Evolutionary conservation across 768 basidiomycete genomes (phyloP), one percentile per base, ranked within the genome.

Genomic region (Termitomyces bulborhizus): DNA sequence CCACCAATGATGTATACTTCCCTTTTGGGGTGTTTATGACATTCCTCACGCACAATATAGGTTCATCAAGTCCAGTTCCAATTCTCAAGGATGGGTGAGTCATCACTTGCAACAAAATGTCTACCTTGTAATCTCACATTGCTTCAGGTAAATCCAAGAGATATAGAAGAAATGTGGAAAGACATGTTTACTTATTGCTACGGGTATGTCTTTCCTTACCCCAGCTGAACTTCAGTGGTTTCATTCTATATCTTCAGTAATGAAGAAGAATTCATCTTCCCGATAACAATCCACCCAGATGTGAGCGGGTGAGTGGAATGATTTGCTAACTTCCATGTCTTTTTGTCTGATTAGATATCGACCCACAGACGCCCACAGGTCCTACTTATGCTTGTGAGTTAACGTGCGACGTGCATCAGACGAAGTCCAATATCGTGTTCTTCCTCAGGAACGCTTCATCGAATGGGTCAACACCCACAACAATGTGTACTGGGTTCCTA

Each of bases 231-330:
- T 43, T 13, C 18, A 31, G 2, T 18, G 4, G 51, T 37, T 13
- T 24, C 52, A 57, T 47, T 37, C 60, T 42, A 41, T 50, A 53
- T 48, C 55, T 27, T 6, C 53, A 81, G 82, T 44, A 83, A 84
- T 58, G 80, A 85, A 66, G 77, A 81, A 60, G 76, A 80, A 65
- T 84, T 86, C 55, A 76, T 84, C n/a, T 85, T 88, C 51, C 86
- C 86, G 0, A 79, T 90, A 55, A 89, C 88, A 2, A 86, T 91
- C 40, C 88, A 90, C 61, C 88, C 88, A 1, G 87, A 90, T 60
- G 85, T 87, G 24, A 83, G 83, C 63, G 86, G 86, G 78, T 60
- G 9, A 51, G 56, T 79, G 68, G 61, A 64, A 21, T 16, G 24
- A 37, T 54, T 45, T 21, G 21, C 3, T 1, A 27, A 50, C 51